Evolutionary conservation across 441 rosid genomes (phyloP).

Genomic region (Macaranga tanarius): DNA sequence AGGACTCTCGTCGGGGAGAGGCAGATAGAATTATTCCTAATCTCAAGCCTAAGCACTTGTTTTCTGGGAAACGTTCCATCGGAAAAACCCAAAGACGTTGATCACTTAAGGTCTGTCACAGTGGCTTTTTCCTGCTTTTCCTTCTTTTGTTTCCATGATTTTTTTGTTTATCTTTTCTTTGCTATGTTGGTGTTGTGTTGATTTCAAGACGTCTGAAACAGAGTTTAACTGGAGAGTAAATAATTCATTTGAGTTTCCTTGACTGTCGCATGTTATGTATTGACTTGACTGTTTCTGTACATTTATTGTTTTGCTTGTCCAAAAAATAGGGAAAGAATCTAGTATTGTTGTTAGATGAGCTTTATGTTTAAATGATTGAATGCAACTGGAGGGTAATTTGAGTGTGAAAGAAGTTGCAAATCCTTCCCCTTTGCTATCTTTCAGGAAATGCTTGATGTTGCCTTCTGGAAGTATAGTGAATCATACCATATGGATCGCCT

Average conservation of each 20-base stretch:
- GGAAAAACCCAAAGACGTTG: conserved; percentile 67
- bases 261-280: not conserved
- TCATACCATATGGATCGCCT: not conserved
- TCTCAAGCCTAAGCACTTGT: conserved; percentile 68
- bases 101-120: conserved; percentile 25
- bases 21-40: conserved; percentile 83
- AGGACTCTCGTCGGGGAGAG: conserved; percentile 78
- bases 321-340: not conserved
- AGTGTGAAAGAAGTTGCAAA: not conserved
- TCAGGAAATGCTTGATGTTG: conserved; percentile 1
- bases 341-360: no score
- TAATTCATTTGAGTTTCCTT: not conserved
- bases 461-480: not conserved
- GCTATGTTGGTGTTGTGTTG: not conserved
- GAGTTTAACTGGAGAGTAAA: not conserved
- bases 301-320: no score
- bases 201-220: not conserved
- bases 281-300: not conserved
- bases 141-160: not conserved
- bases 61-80: conserved; percentile 73
- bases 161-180: not conserved
- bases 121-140: no score
- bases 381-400: not conserved
- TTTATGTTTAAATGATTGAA: no score
- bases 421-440: not conserved